phyloP scores from a whole-genome alignment of 352 stramenopile species.

The Globisporangium radiosum region DNA sequence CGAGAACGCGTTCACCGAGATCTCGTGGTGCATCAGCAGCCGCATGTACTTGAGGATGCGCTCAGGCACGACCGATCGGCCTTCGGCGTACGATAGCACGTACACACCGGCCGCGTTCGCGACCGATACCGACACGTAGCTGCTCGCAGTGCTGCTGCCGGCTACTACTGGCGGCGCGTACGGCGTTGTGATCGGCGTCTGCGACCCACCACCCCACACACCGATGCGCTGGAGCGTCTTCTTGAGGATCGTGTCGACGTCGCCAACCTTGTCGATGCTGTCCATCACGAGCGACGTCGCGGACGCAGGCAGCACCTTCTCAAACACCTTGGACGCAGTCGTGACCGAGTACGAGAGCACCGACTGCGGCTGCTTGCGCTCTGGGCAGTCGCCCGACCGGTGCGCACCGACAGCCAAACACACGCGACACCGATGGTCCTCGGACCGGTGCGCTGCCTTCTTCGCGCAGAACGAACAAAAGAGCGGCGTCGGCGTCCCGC shows the following conservation, averaged over 20 bases:
- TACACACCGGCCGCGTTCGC: constrained; percentile 43
- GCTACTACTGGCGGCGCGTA: constrained; percentile 23
- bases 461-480: constrained; percentile 65
- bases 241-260: constrained; percentile 64
- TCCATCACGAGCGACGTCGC: constrained; percentile 43
- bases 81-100: constrained; percentile 76
- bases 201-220: constrained; percentile 74
- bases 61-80: constrained; percentile 56
- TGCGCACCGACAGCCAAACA: constrained; percentile 48
- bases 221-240: constrained; percentile 65
- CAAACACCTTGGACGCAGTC: constrained; percentile 56
- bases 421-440: constrained; percentile 54
- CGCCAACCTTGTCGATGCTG: constrained; percentile 67
- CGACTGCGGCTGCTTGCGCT: constrained; percentile 24
- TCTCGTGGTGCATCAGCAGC: constrained; percentile 80
- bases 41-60: constrained; percentile 85
- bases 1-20: constrained; percentile 80
- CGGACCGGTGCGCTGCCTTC: constrained; percentile 39
- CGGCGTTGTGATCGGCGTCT: constrained; percentile 77
- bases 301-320: constrained; percentile 47
- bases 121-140: constrained; percentile 5
- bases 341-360: constrained; percentile 65
- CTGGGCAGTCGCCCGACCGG: constrained; percentile 51
- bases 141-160: constrained; percentile 6
- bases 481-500: background rate